These are phyloP conservation scores for Fusarium sp. DNA, from an alignment of 2,329 filamentous ascomycete genomes.

Conservation along the genomic window DNA sequence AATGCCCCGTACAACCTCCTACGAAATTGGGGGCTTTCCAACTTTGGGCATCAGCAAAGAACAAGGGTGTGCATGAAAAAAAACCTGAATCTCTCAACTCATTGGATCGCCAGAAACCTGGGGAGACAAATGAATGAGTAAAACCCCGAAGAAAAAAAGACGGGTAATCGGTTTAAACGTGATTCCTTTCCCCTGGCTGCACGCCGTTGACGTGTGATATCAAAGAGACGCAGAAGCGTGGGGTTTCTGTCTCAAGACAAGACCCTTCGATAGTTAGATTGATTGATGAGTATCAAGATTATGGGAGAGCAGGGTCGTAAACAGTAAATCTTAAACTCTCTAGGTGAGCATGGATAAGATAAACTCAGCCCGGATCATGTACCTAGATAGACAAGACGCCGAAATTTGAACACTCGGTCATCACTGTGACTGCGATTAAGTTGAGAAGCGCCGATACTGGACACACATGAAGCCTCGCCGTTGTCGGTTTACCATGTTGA, in stretches of 20 bases:
- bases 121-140: background rate
- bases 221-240: conserved; percentile 22
- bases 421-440: conserved; percentile 1
- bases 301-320: background rate
- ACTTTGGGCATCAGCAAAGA: conserved; percentile 22
- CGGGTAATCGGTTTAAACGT: conserved; percentile 1
- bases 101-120: conserved; percentile 23
- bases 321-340: conserved; percentile 1
- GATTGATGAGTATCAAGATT: conserved; percentile 5
- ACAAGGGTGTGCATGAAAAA: conserved; percentile 7
- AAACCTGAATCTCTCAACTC: conserved; percentile 1
- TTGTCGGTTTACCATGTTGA: conserved; percentile 6
- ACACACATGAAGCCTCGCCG: background rate
- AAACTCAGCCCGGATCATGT: conserved; percentile 16
- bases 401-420: conserved; percentile 14
- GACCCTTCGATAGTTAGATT: background rate
- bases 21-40: conserved; percentile 11
- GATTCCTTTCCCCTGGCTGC: conserved; percentile 5
- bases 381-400: conserved; percentile 25
- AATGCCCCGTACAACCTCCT: background rate
- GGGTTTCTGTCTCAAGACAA: conserved; percentile 25
- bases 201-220: conserved; percentile 42
- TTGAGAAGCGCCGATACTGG: background rate
- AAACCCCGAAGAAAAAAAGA: conserved; percentile 13
- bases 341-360: background rate